A percentile compares a stretch with the other conserved stretches of the same genome.
These are phyloP conservation scores for Geotrichum australiense DNA, from an alignment of 1,139 yeast species.

Conservation along the genomic window DNA sequence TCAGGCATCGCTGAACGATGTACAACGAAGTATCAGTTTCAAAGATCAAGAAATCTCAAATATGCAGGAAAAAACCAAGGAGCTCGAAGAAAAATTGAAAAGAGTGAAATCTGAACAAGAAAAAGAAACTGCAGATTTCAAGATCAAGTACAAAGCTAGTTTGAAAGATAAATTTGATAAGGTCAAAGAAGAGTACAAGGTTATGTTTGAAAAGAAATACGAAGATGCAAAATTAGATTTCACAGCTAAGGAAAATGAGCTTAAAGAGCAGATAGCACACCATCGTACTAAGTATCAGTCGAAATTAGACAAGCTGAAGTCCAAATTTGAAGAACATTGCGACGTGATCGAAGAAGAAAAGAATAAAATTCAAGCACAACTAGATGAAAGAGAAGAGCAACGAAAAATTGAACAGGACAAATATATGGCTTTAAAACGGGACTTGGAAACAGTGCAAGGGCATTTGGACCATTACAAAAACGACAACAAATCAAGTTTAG, in stretches of 20 bases:
- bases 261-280: conserved; percentile 1
- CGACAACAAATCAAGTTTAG: conserved; percentile 3
- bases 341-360: conserved; percentile 21
- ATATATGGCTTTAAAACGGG: conserved; percentile 4
- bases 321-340: conserved; percentile 24
- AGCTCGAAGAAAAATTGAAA: neutral
- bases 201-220: conserved; percentile 19
- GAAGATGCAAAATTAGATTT: conserved; percentile 5
- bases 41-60: conserved; percentile 22
- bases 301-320: conserved; percentile 19
- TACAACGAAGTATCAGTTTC: too few species aligned
- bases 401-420: conserved; percentile 20
- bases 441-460: conserved; percentile 3
- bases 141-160: conserved; percentile 22
- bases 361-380: conserved; percentile 17
- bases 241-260: conserved; percentile 11
- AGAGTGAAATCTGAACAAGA: conserved; percentile 30
- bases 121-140: conserved; percentile 30
- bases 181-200: conserved; percentile 20
- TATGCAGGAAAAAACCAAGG: conserved; percentile 35
- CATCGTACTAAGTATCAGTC: conserved; percentile 6
- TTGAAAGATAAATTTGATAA: conserved; percentile 19
- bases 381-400: conserved; percentile 18
- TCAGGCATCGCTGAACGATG: conserved; percentile 32
- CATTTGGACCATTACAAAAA: conserved; percentile 4